These are phyloP conservation scores for Cryptosporidium sp. DNA, from an alignment of 169 alveolate species.

Conservation along the genomic window DNA sequence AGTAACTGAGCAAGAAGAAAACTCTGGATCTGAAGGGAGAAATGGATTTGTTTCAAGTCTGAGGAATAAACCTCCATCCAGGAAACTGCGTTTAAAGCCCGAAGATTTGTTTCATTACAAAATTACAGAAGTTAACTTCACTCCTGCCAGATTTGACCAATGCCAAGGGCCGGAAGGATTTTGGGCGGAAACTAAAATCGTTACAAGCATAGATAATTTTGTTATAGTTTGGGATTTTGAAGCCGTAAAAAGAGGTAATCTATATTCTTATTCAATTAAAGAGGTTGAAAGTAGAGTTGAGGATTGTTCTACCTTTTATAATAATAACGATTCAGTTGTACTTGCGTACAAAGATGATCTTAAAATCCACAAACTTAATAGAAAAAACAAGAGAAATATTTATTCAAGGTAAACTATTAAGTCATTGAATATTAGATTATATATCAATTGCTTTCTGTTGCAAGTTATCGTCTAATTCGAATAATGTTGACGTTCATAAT, in stretches of 20 bases:
- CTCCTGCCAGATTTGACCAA: conserved; percentile 86
- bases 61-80: conserved; percentile 82
- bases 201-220: conserved; percentile 79
- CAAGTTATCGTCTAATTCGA: background rate
- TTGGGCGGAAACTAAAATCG: conserved; percentile 78
- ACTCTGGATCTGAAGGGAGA: conserved; percentile 77
- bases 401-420: conserved; percentile 13
- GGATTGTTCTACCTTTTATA: conserved; percentile 57
- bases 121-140: conserved; percentile 79
- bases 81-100: conserved; percentile 79
- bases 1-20: conserved; percentile 71
- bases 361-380: conserved; percentile 51
- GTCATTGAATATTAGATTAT: background rate
- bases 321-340: conserved; percentile 53
- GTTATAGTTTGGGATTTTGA: conserved; percentile 84
- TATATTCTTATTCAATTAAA: conserved; percentile 79
- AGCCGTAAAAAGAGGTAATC: conserved; percentile 80
- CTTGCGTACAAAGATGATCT: conserved; percentile 55
- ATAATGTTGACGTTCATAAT: conserved; percentile 10
- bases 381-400: conserved; percentile 53
- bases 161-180: conserved; percentile 69
- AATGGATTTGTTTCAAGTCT: conserved; percentile 77
- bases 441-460: background rate
- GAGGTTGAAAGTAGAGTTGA: conserved; percentile 77
- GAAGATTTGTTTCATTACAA: conserved; percentile 81